Base-by-base conservation (phyloP, 2,329 filamentous ascomycete species). In the Geosmithia putterillii region DNA sequence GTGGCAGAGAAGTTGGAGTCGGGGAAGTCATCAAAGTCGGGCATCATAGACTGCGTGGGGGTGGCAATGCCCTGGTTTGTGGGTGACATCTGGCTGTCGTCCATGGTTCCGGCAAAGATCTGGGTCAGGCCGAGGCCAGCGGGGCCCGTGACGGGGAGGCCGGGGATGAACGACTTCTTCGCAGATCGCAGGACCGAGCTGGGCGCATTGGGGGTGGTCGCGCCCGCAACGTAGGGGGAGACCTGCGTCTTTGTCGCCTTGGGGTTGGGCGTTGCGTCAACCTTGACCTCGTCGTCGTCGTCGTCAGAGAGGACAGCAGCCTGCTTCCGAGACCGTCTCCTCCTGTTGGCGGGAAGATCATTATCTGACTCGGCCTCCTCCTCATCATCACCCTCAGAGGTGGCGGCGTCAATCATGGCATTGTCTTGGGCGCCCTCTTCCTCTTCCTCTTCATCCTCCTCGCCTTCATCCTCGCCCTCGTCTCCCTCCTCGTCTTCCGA, bases 41-140 rank as follows among this genome's bases (percentile, higher is more conserved):
- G 78, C 57, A 79, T 74, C 46, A 67, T 61, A 7, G 70, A 71
- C 17, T 71, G 60, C 1, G 60, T 64, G 32, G 60, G 60, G 8
- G 52, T 58, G 34, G 59, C 57, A 32, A 9, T 14, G 9, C 53
- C 57, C 17, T 20, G 18, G n/a, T 48, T 45, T 23, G 44, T 45
- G 17, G 51, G 44, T 51, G 52, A 52, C 45, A 54, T 50, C 51
- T 77, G 72, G 51, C 71, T 77, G 57, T 68, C 79, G 40, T 85
- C 87, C 78, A 95, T 83, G 1, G 88, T 95, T 12, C 86, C 86
- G 5, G 84, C 85, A 57, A 95, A 95, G 48, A 92, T 90, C 54
- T 95, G 89, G 0, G 87, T 94, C 38, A 95, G 70, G 9, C 86
- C 84, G 37, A 94, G 64, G 3, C 78, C 79, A 32, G 76, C 78